phyloP scores from a whole-genome alignment of 225 moss, liverwort and hornwort genomes.

The Polytrichum formosum region DNA sequence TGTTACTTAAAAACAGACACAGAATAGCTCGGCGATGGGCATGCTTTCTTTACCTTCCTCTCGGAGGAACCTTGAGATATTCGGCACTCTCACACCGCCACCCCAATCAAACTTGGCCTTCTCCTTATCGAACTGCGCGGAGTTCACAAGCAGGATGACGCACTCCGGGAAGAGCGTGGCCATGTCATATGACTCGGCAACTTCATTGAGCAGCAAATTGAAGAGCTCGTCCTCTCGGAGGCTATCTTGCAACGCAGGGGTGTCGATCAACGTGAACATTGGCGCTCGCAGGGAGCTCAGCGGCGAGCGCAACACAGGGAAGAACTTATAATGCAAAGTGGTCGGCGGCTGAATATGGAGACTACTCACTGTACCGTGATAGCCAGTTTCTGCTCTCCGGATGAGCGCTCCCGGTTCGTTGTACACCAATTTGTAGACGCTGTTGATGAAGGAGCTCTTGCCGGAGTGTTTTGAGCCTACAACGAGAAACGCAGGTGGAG shows the following conservation, averaged over 20 bases:
- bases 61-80: not conserved
- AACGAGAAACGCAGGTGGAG: not conserved
- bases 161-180: slow-evolving; percentile 4
- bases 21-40: not conserved
- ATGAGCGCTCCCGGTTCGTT: not conserved
- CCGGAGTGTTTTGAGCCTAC: not conserved
- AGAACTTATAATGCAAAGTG: not conserved
- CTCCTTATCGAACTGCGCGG: slow-evolving; percentile 1
- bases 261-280: not conserved
- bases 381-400: slow-evolving; percentile 1
- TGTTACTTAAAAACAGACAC: too few relatives aligned
- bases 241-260: slow-evolving; percentile 1
- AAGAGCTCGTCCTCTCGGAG: slow-evolving; percentile 1
- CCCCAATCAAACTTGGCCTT: not conserved
- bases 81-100: not conserved
- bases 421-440: not conserved
- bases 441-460: slow-evolving; percentile 2
- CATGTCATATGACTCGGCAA: not conserved
- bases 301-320: not conserved
- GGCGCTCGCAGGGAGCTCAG: not conserved
- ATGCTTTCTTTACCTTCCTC: not conserved
- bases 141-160: not conserved
- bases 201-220: not conserved
- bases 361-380: not conserved
- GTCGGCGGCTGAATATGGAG: not conserved